Conservation (phyloP, 805 yeast species). For the Scheffersomyces lignosus region DNA sequence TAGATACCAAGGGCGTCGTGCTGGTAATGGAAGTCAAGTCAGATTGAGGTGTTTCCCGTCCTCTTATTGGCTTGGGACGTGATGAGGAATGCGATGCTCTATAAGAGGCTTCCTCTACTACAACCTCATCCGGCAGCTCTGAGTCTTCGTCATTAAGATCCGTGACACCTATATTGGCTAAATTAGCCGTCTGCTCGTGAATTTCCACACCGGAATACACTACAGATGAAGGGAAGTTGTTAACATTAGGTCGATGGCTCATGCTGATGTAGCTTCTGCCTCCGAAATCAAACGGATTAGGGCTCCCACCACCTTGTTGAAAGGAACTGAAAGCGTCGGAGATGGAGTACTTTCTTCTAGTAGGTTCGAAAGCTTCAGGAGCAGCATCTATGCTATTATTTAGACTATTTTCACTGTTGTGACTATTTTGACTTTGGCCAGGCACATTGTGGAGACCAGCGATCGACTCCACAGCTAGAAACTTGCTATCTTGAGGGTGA, state of each 20-base stretch:
- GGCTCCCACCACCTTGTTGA: constrained; percentile 13
- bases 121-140: too few species aligned
- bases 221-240: constrained; percentile 35
- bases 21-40: constrained; percentile 5
- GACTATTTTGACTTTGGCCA: too few species aligned
- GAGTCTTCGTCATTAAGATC: constrained; percentile 19
- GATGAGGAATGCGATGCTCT: constrained; percentile 1
- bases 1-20: constrained; percentile 13
- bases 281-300: constrained; percentile 28
- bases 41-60: background rate
- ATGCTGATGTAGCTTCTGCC: constrained; percentile 42
- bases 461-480: too few species aligned
- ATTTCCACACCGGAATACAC: constrained; percentile 50
- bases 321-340: constrained; percentile 14
- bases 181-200: constrained; percentile 57
- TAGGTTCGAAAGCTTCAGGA: too few species aligned
- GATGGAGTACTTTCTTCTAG: constrained; percentile 12
- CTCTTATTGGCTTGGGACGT: constrained; percentile 9
- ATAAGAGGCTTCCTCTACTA: background rate
- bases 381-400: too few species aligned
- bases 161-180: constrained; percentile 57
- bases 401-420: too few species aligned
- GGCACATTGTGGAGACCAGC: too few species aligned
- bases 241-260: constrained; percentile 25
- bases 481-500: too few species aligned